Percentiles rank a stretch among this genome's conserved stretches.
These are phyloP conservation scores for Colletotrichum tabaci DNA, from an alignment of 2,329 filamentous ascomycete genomes.

Conservation along the genomic window DNA sequence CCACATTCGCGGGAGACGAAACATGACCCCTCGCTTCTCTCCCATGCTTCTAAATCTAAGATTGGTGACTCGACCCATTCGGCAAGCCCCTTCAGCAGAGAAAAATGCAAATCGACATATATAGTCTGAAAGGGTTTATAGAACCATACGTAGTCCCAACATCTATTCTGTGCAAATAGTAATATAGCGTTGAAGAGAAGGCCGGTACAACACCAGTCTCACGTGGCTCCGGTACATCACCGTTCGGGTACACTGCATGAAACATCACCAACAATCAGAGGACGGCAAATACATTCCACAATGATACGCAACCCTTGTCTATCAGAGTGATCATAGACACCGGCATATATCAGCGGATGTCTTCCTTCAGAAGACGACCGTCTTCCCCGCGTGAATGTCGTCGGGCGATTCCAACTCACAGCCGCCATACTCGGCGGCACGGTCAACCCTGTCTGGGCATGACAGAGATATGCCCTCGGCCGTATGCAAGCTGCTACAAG, in stretches of 20 bases:
- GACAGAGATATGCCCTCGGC: neutral
- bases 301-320: neutral
- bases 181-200: neutral
- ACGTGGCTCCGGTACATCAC: neutral
- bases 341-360: neutral
- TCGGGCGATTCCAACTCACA: neutral
- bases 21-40: no score
- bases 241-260: neutral
- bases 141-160: no score
- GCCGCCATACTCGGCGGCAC: conserved; percentile 14
- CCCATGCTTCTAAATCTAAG: no score
- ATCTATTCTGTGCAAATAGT: no score
- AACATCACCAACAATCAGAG: neutral
- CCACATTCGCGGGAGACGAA: no score
- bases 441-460: neutral
- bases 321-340: neutral
- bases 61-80: no score
- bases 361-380: conserved; percentile 10
- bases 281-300: neutral
- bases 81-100: no score
- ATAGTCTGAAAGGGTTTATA: no score
- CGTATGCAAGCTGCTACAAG: neutral
- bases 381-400: neutral
- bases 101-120: no score
- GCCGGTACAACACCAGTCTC: neutral